These are phyloP conservation scores for Anethum foeniculum DNA, from an alignment of 140 eudicot genomes.

Conservation along the genomic window DNA sequence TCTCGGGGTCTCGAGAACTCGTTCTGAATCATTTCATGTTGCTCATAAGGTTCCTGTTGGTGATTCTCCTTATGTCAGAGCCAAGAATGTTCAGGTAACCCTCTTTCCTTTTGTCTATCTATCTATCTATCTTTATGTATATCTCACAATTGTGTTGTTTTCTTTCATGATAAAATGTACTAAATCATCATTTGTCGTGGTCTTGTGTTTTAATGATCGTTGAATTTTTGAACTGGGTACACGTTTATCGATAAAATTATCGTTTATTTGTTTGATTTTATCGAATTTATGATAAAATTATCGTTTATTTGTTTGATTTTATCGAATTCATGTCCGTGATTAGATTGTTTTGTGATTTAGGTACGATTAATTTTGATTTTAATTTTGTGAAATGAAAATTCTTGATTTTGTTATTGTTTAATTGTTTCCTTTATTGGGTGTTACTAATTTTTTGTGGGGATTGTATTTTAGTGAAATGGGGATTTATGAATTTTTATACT, in stretches of 20 bases:
- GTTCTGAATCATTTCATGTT: constrained; percentile 79
- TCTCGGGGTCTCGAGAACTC: constrained; percentile 62
- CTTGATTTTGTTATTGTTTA: too few relatives aligned
- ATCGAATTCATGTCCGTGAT: too few relatives aligned
- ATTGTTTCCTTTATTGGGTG: too few relatives aligned
- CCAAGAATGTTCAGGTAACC: constrained; percentile 90
- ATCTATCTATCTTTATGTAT: background rate
- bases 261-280: too few relatives aligned
- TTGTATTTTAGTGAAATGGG: background rate
- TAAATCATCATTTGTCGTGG: too few relatives aligned
- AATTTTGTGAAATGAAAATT: background rate
- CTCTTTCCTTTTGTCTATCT: background rate
- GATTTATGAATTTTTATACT: background rate
- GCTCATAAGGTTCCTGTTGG: constrained; percentile 97
- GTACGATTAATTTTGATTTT: too few relatives aligned
- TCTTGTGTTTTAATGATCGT: background rate
- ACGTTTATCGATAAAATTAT: background rate
- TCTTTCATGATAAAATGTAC: too few relatives aligned
- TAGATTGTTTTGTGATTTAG: too few relatives aligned
- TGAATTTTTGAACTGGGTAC: background rate
- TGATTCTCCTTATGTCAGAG: constrained; percentile 94
- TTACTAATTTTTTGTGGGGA: too few relatives aligned
- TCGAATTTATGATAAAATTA: background rate
- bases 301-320: too few relatives aligned
- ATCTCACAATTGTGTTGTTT: background rate